phyloP scores from a whole-genome alignment of 177 flowering plant species.

The Telopea speciosissima region DNA sequence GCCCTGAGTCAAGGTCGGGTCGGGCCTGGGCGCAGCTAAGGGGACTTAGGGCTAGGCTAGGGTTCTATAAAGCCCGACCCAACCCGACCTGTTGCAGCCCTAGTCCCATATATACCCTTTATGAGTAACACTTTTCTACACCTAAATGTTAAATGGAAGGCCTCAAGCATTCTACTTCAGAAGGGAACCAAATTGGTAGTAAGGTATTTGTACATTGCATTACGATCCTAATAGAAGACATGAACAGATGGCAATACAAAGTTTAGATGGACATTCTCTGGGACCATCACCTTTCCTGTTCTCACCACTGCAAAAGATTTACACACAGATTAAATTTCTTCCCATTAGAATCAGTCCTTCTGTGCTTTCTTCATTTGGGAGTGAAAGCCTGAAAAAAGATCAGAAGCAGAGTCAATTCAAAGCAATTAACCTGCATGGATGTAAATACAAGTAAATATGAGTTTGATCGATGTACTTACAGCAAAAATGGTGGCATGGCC shows the following conservation, averaged over 20 bases:
- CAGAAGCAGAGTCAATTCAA: not conserved
- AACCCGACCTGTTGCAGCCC: no score
- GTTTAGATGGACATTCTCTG: conserved; percentile 8
- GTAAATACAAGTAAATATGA: not conserved
- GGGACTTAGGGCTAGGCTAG: no score
- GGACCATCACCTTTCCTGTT: conserved; percentile 9
- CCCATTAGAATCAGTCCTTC: conserved; percentile 1
- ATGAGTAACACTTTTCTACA: not conserved
- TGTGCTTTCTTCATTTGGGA: conserved; percentile 43
- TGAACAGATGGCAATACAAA: conserved; percentile 7
- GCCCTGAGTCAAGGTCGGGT: no score
- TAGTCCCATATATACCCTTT: no score
- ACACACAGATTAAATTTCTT: not conserved
- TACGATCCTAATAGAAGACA: not conserved
- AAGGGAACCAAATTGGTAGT: no score
- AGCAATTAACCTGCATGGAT: not conserved
- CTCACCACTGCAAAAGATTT: conserved; percentile 5
- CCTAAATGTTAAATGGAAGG: not conserved
- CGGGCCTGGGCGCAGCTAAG: no score
- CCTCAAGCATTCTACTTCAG: no score
- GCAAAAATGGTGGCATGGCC: conserved; percentile 92
- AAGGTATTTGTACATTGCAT: conserved; percentile 8
- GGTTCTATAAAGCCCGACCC: no score
- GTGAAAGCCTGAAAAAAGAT: conserved; percentile 53
- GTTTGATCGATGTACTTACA: conserved; percentile 37